Evolutionary conservation across 2,329 filamentous ascomycete genomes (phyloP), one percentile per base, ranked within the genome.

Genomic region (Xylariaceae sp.): DNA sequence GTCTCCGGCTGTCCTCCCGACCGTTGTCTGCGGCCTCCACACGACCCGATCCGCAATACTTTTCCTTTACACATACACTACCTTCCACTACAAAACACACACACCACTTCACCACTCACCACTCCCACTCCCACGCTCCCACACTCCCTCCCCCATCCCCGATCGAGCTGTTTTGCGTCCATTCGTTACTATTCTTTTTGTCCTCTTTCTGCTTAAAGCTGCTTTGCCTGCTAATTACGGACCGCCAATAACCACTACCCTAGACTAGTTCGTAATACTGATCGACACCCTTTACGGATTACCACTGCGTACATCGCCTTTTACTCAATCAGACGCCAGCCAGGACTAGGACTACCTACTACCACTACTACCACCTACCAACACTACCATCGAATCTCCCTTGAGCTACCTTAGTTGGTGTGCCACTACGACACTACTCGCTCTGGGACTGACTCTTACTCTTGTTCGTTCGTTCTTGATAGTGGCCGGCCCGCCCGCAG

Each of bases 151-250:
- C 10, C 17, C 48, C 59, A 62, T 6, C 55, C 62, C 62, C 61
- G 63, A 64, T 58, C 62, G 62, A 69, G 68, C 67, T 60, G 67
- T 65, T 42, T 13, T 64, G 65, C 62, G 65, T 69, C 58, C 66
- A 62, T 67, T 68, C 66, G 61, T 69, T 68, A 56, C 57, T 57
- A 65, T 65, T 62, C 60, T 57, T 56, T 53, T 61, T 59, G 56
- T 50, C 56, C 51, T 39, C 53, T 51, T 65, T 30, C 23, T 30
- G 23, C 23, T 30, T 30, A 30, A 30, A 30, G 23, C 23, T 30
- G 23, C 23, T 60, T 65, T 65, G 64, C 62, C 58, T 63, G 57
- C 60, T 53, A 30, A 52, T 45, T 59, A 63, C 59, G 61, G 66
- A 11, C 54, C 45, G 54, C 48, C 57, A 47, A 54, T 53, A n/a